Percentiles rank a stretch among this genome's conserved stretches.
Conservation (phyloP, 1,284 basidiomycete genomes). For the Termitomyces sp. region DNA sequence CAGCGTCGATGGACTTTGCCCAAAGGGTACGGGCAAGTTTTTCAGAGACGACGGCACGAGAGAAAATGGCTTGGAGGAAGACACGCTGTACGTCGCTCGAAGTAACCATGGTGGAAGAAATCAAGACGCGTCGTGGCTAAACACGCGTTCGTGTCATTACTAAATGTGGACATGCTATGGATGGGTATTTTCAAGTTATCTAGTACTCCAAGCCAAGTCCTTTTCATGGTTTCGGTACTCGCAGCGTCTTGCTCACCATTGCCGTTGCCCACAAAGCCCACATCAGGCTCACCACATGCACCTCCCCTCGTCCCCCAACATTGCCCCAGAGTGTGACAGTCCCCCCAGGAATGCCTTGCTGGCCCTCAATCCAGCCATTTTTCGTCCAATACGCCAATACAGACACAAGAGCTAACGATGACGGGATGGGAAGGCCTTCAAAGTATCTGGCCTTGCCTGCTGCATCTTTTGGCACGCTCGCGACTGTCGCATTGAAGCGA, state of each 20-base stretch:
- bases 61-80: conserved; percentile 73
- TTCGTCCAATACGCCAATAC: conserved; percentile 81
- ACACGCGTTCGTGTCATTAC: conserved; percentile 10
- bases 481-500: conserved; percentile 97
- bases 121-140: conserved; percentile 8
- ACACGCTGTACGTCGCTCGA: conserved; percentile 63
- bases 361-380: conserved; percentile 78
- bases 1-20: conserved; percentile 58
- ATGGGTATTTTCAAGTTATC: conserved; percentile 15
- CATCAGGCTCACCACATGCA: conserved; percentile 72
- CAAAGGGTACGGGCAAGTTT: conserved; percentile 62
- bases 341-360: conserved; percentile 73
- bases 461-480: conserved; percentile 84
- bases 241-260: conserved; percentile 94
- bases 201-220: background rate
- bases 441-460: conserved; percentile 92
- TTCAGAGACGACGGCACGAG: conserved; percentile 59
- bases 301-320: conserved; percentile 69
- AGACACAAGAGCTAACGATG: conserved; percentile 78
- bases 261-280: conserved; percentile 85
- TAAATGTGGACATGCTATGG: conserved; percentile 5
- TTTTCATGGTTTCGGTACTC: conserved; percentile 67
- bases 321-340: conserved; percentile 68
- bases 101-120: conserved; percentile 34
- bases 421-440: conserved; percentile 96